Evolutionary conservation across 2,329 filamentous ascomycete species (phyloP).

Genomic region (Fusarium phyllophilum): DNA sequence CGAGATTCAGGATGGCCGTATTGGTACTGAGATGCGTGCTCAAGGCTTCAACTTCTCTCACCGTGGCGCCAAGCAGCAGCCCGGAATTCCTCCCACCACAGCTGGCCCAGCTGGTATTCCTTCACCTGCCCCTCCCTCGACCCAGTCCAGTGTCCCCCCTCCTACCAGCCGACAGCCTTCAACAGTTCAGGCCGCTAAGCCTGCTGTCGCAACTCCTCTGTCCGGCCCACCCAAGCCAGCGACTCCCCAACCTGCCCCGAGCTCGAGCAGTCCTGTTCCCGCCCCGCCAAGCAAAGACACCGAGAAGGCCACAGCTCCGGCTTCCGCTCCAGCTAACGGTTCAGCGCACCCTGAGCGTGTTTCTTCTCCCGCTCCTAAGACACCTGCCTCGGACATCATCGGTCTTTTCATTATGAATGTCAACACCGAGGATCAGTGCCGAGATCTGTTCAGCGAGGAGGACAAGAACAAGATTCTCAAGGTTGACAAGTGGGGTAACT

Average conservation of each 20-base stretch:
- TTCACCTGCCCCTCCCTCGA: conserved; percentile 51
- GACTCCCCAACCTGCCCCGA: conserved; percentile 62
- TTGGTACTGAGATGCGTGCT: conserved; percentile 97
- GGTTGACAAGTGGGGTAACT: conserved; percentile 80
- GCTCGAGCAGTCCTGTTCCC: conserved; percentile 52
- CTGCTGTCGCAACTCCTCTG: conserved; percentile 51
- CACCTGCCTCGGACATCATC: conserved; percentile 72
- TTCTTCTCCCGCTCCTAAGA: conserved; percentile 70
- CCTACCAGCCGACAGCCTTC: conserved; percentile 51
- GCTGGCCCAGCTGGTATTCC: conserved; percentile 45
- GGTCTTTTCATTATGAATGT: conserved; percentile 92
- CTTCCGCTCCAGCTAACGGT: conserved; percentile 62
- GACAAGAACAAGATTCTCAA: conserved; percentile 83
- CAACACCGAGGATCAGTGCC: conserved; percentile 82
- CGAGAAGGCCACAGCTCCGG: conserved; percentile 63
- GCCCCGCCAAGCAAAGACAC: conserved; percentile 59
- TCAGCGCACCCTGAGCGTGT: conserved; percentile 63
- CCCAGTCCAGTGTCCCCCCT: conserved; percentile 49
- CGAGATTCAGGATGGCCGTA: conserved; percentile 93
- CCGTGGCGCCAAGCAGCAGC: conserved; percentile 82
- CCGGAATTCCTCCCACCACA: conserved; percentile 49
- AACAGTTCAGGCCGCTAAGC: conserved; percentile 55
- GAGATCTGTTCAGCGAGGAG: conserved; percentile 83
- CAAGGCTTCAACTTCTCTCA: conserved; percentile 99
- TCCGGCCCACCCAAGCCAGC: conserved; percentile 52